Base-by-base conservation (phyloP, 2,329 filamentous ascomycete species). In the Penicillium sp. region DNA sequence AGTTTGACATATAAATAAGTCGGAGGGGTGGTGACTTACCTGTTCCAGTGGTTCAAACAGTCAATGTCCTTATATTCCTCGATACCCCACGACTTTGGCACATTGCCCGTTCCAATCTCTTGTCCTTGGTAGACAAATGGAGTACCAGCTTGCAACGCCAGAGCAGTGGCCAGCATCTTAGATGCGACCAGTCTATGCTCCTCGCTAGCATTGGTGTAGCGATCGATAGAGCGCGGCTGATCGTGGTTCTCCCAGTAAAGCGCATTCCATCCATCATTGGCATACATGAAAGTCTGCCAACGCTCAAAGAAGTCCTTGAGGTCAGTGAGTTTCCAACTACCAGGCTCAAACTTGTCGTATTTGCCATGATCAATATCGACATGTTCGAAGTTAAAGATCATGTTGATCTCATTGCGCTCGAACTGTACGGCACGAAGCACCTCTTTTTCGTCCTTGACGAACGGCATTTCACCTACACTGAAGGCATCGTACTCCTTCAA, bases 341-440 rank as follows among this genome's bases (percentile, higher is more conserved):
- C 67, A 4, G 69, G 76, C 7, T 75, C 73, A 34, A 81, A 83
- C 52, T 83, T 80, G 63, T 83, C 79, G 70, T 64, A 75, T 67
- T 52, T 49, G 5, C 68, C 83, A 44, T 81, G 76, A 3, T 83
- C 86, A 14, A 87, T 75, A 63, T 87, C 81, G 7, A 89, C 84
- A 10, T 86, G 79, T 60, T 89, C 86, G 66, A 90, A 90, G 62
- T 88, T 84, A 71, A 90, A 90, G 34, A 90, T 86, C 86, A 90
- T 90, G 67, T 83, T 86, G 43, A 90, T 72, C 65, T 89, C 85
- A 31, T 79, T 77, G 14, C 82, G 77, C 47, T 83, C 80, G 21
- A 77, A 80, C 2, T 77, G 77, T 2, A 89, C 85, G 6, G 78
- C 79, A 13, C 75, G 75, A 5, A 85, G 63, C 1, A 84, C 77